These are phyloP conservation scores for Lactarius akahatsu DNA, from an alignment of 768 basidiomycete species.

Conservation along the genomic window DNA sequence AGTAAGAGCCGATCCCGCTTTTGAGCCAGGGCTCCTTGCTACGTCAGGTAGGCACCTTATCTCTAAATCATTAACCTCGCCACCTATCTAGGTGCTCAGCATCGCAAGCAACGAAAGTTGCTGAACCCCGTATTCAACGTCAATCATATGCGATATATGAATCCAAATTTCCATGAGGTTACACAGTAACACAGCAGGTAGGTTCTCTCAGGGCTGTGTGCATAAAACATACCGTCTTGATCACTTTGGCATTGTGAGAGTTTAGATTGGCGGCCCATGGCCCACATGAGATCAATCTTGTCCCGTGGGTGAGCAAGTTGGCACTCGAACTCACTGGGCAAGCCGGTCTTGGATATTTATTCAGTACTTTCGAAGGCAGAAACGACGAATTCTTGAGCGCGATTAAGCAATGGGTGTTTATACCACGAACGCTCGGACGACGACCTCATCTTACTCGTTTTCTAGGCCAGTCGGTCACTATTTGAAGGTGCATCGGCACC, in stretches of 20 bases:
- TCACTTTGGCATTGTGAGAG: neutral
- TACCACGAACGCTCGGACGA: neutral
- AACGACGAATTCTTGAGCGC: constrained; percentile 36
- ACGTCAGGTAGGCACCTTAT: neutral
- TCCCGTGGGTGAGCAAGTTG: constrained; percentile 9
- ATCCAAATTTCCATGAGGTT: constrained; percentile 7
- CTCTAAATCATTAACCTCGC: neutral
- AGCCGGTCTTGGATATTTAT: constrained; percentile 15
- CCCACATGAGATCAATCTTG: constrained; percentile 3
- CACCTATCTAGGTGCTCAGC: neutral
- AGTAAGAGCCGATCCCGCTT: neutral
- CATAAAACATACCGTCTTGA: neutral
- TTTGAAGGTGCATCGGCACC: neutral
- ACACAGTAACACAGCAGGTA: neutral
- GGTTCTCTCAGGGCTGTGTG: neutral
- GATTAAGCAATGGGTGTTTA: constrained; percentile 2
- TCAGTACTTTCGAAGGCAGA: constrained; percentile 19
- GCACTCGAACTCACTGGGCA: constrained; percentile 17
- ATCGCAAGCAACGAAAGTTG: neutral
- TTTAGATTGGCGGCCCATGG: neutral
- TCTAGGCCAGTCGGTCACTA: neutral
- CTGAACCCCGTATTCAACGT: constrained; percentile 9
- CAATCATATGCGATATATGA: constrained; percentile 12
- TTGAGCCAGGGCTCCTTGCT: neutral
- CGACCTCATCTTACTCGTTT: neutral